phyloP scores from a whole-genome alignment of 2,329 filamentous ascomycete species.

The Paraphoma chrysanthemicola region DNA sequence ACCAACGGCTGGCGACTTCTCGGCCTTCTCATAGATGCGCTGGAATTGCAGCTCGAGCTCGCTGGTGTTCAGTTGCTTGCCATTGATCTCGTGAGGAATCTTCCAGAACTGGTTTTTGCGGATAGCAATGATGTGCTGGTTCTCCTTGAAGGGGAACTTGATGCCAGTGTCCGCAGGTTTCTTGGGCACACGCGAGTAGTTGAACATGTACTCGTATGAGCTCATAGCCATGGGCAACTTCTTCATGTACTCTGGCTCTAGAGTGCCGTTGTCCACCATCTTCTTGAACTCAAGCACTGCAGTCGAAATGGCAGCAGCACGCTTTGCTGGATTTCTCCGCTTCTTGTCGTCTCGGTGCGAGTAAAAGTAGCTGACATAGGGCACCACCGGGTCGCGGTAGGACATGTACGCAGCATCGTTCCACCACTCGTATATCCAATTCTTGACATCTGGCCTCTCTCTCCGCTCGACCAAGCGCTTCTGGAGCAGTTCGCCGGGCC shows the following conservation, averaged over 20 bases:
- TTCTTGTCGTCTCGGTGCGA: conserved; percentile 93
- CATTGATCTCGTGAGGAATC: conserved; percentile 79
- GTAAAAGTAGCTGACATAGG: conserved; percentile 99
- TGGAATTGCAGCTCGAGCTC: conserved; percentile 92
- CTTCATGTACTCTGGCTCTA: conserved; percentile 99
- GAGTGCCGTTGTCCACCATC: conserved; percentile 78
- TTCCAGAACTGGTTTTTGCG: conserved; percentile 99
- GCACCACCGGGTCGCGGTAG: conserved; percentile 94
- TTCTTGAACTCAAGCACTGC: conserved; percentile 92
- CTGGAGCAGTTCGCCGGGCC: conserved; percentile 82
- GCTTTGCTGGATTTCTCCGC: conserved; percentile 86
- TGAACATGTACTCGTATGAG: conserved; percentile 99
- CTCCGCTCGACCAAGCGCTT: conserved; percentile 82
- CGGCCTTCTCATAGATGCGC: conserved; percentile 78
- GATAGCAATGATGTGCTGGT: conserved; percentile 88
- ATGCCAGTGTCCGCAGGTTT: conserved; percentile 81
- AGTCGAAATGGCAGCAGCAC: conserved; percentile 87
- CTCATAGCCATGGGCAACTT: conserved; percentile 97
- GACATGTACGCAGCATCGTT: conserved; percentile 90
- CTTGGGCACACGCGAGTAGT: conserved; percentile 83
- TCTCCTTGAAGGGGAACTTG: conserved; percentile 76
- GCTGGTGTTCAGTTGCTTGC: conserved; percentile 83
- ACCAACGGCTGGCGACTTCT: conserved; percentile 73
- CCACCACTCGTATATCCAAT: conserved; percentile 99
- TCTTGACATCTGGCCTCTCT: conserved; percentile 81